Percentiles rank a stretch among this genome's conserved stretches.
Conservation (phyloP, 768 basidiomycete species). For the Mycena metata region DNA sequence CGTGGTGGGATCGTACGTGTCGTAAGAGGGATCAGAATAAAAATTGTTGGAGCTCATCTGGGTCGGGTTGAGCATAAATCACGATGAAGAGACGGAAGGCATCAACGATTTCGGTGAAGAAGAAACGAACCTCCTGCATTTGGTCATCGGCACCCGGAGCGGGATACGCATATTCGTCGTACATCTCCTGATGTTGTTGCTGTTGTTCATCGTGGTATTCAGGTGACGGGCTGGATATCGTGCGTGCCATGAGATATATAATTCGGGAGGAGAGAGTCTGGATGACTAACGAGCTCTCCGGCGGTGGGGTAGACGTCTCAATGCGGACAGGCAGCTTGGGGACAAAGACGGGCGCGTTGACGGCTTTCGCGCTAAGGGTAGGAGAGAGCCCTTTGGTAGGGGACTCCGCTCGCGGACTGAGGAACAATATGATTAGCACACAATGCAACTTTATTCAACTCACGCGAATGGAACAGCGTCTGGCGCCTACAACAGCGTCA, state of each 20-base stretch:
- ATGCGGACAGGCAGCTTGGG: conserved; percentile 65
- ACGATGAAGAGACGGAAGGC: not conserved
- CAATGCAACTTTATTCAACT: conserved; percentile 34
- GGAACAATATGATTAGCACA: conserved; percentile 11
- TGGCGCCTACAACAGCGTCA: conserved; percentile 36
- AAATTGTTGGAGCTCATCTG: conserved; percentile 35
- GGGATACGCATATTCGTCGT: conserved; percentile 46
- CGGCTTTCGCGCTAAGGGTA: conserved; percentile 71
- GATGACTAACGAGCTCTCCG: conserved; percentile 45
- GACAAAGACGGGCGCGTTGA: conserved; percentile 89
- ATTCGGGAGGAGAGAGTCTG: not conserved
- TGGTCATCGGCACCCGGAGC: conserved; percentile 46
- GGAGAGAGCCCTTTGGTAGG: conserved; percentile 51
- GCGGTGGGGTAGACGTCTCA: conserved; percentile 47
- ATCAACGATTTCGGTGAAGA: no score
- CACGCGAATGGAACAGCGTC: conserved; percentile 48
- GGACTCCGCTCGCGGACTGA: conserved; percentile 59
- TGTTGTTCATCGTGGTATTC: conserved; percentile 37
- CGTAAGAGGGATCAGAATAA: conserved; percentile 49
- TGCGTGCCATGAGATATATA: not conserved
- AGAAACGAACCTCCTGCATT: conserved; percentile 48
- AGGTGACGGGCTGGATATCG: conserved; percentile 18
- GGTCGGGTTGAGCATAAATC: conserved; percentile 2
- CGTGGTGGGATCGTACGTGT: conserved; percentile 52
- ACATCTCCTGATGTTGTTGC: conserved; percentile 39